Evolutionary conservation across 2,329 filamentous ascomycete species (phyloP), one percentile per base, ranked within the genome.

Genomic region (Penicillium rolfsii): DNA sequence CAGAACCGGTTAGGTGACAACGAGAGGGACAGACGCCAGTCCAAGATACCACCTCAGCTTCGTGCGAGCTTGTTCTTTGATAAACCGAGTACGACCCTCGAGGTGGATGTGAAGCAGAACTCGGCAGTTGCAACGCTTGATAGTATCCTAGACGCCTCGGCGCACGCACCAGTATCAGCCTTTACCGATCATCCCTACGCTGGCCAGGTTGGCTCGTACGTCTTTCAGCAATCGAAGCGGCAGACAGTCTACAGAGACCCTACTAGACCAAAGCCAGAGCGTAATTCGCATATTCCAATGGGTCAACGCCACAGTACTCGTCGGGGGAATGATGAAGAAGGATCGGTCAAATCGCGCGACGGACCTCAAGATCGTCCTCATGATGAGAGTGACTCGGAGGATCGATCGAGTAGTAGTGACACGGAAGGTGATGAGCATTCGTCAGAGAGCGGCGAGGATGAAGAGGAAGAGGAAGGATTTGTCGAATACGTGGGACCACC

Each of bases 1-100:
- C 64, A 66, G 33, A 59, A 60, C 19, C 64, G 63, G 43, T 14
- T 60, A 6, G 64, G 54, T 12, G 66, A 70, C 40, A 55, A 43
- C 35, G 61, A 63, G 12, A 66, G 61, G 9, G 64, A 68, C 28
- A 73, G 73, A 35, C 66, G 62, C 11, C 65, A 85, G 19, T 81
- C 83, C 16, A 83, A 84, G 53, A 74, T 97, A 14, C 93, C 94
- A 2, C 87, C 94, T 0, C 92, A 96, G 68, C 83, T 98, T 38
- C 87, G 94, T 62, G 95, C 95, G n/a, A 96, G 89, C 69, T 87
- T 90, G 30, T 98, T 91, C 77, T 98, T 98, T 71, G 93, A 98
- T 60, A 80, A 81, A 4, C 89, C 89, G 0, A 81, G 85, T 2
- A 73, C 84, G 7, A 69, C 79, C 1, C 80, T 87, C 48, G 81